A percentile compares a stretch with the other conserved stretches of the same genome.
Conservation (phyloP, 306 rosid genomes). For the Hylodesmum podocarpum region DNA sequence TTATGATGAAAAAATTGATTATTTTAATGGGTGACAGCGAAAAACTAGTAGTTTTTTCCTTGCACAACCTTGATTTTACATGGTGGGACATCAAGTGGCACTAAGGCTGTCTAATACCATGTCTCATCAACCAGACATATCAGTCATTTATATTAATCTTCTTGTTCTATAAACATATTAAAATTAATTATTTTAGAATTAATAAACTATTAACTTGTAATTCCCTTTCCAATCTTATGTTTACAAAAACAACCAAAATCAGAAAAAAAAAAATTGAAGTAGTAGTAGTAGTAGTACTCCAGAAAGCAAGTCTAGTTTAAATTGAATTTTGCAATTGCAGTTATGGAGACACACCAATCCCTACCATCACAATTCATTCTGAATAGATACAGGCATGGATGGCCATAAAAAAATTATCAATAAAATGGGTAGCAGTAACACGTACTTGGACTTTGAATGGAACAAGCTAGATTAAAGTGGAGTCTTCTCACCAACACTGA, state of each 20-base stretch:
- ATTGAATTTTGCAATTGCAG: neutral
- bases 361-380: neutral
- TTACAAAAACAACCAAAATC: neutral
- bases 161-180: neutral
- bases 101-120: slow-evolving; percentile 6
- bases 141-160: neutral
- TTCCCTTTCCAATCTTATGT: neutral
- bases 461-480: neutral
- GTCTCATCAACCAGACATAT: slow-evolving; percentile 24
- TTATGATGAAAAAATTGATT: neutral
- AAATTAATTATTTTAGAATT: neutral
- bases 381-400: neutral
- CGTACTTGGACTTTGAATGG: neutral
- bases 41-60: slow-evolving; percentile 8
- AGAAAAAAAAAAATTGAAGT: neutral
- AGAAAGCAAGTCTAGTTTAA: neutral
- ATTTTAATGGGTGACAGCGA: slow-evolving; percentile 24
- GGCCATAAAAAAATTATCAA: neutral
- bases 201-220: neutral
- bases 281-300: neutral
- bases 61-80: slow-evolving; percentile 30
- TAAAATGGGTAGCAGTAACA: neutral
- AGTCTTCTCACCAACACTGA: neutral
- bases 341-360: slow-evolving; percentile 1
- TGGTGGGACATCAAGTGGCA: slow-evolving; percentile 20